phyloP scores from a whole-genome alignment of 192 early-diverging fungal genomes.

The Coemansia aciculifera region DNA sequence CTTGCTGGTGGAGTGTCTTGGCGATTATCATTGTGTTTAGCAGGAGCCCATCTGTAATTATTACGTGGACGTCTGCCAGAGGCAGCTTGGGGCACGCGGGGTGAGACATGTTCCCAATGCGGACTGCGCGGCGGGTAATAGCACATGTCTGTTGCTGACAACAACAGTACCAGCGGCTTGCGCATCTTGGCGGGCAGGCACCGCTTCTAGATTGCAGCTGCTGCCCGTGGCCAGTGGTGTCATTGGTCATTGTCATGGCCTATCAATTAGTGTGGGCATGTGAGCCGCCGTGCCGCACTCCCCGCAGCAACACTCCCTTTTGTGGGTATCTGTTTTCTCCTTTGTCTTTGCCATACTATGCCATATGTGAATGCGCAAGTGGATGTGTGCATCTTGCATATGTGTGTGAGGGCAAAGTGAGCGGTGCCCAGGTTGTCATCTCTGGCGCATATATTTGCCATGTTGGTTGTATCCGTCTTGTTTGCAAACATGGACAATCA shows the following conservation, averaged over 20 bases:
- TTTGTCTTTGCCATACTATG: not conserved
- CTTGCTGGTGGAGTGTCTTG: not conserved
- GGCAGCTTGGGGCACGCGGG: not conserved
- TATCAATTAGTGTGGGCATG: conserved; percentile 9
- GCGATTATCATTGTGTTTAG: not conserved
- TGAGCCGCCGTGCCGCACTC: conserved; percentile 4
- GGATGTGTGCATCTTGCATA: not conserved
- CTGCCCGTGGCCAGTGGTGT: not conserved
- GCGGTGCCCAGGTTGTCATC: not conserved
- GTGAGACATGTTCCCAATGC: not conserved
- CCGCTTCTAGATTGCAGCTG: conserved; percentile 14
- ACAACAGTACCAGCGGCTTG: conserved; percentile 9
- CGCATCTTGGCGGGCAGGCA: not conserved
- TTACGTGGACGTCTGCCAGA: not conserved
- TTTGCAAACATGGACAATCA: conserved; percentile 5
- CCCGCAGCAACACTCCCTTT: conserved; percentile 1
- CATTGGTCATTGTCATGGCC: not conserved
- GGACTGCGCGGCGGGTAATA: conserved; percentile 16
- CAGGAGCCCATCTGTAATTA: conserved; percentile 8
- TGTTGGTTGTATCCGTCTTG: not conserved
- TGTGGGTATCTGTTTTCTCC: not conserved
- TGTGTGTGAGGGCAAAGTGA: not conserved
- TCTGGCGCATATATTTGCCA: not conserved
- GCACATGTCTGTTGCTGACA: conserved; percentile 7
- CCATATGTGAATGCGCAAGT: conserved; percentile 4